Conservation (phyloP, 768 basidiomycete species). For the Tephrocybe rancida region DNA sequence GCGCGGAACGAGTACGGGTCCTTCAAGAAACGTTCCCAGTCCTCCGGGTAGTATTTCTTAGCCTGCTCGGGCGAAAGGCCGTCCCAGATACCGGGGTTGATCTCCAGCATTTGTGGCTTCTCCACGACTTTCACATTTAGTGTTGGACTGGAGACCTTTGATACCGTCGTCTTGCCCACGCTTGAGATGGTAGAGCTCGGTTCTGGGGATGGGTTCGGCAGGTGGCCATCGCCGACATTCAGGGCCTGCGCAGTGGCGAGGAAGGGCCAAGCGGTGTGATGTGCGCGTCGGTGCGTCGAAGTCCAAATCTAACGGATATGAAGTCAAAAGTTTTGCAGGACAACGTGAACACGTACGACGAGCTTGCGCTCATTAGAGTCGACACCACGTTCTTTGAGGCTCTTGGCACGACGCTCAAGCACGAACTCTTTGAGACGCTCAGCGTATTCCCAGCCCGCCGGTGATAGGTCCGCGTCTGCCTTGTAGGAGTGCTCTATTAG, state of each 20-base stretch:
- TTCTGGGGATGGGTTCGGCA: slow-evolving; percentile 11
- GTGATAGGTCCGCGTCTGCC: slow-evolving; percentile 95
- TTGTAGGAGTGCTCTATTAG: slow-evolving; percentile 99
- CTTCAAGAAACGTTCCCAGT: slow-evolving; percentile 90
- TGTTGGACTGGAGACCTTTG: slow-evolving; percentile 20
- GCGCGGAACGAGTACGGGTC: slow-evolving; percentile 94
- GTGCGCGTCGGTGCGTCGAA: slow-evolving; percentile 87
- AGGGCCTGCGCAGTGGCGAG: slow-evolving; percentile 38
- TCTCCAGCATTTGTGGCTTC: slow-evolving; percentile 96
- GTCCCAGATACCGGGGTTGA: slow-evolving; percentile 98
- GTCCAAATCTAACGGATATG: slow-evolving; percentile 82
- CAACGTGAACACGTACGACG: slow-evolving; percentile 52
- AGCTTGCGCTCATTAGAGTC: slow-evolving; percentile 60
- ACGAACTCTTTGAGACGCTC: slow-evolving; percentile 90
- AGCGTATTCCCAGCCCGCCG: slow-evolving; percentile 95
- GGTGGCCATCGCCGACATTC: slow-evolving; percentile 11
- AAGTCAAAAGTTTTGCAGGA: neutral
- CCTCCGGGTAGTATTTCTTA: slow-evolving; percentile 86
- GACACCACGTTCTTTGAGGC: slow-evolving; percentile 71
- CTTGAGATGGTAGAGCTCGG: slow-evolving; percentile 5
- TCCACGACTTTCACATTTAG: slow-evolving; percentile 83
- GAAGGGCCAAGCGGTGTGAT: slow-evolving; percentile 98
- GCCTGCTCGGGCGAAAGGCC: slow-evolving; percentile 91
- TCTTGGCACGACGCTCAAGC: slow-evolving; percentile 76
- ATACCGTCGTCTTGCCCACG: slow-evolving; percentile 7